Conservation (phyloP, 805 yeast genomes). For the Blastobotrys americana region DNA sequence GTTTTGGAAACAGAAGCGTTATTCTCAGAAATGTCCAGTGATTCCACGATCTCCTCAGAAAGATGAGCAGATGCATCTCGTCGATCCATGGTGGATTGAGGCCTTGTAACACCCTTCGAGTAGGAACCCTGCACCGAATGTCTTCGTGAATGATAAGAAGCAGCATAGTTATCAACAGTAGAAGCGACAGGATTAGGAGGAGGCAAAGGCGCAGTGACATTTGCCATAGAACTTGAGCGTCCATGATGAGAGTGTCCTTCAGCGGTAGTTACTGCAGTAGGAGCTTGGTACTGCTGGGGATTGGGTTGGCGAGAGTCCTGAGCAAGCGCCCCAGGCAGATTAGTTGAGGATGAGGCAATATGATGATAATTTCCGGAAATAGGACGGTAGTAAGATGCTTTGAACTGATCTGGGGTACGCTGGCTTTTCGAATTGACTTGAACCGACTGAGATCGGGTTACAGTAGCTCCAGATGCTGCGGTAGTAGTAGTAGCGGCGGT, state of each 20-base stretch:
- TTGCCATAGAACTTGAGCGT: not conserved
- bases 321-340: constrained; percentile 1
- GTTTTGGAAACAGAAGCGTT: not conserved
- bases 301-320: not conserved
- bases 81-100: constrained; percentile 1
- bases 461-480: constrained; percentile 5
- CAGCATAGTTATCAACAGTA: constrained; percentile 6
- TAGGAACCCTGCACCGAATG: constrained; percentile 24
- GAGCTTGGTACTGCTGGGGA: not conserved
- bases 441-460: constrained; percentile 22
- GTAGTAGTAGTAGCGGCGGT: constrained; percentile 7
- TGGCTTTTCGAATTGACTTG: constrained; percentile 16
- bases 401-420: not conserved
- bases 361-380: not conserved
- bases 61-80: constrained; percentile 5
- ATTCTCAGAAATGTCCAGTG: constrained; percentile 19
- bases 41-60: constrained; percentile 17
- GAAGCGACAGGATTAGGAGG: constrained; percentile 7
- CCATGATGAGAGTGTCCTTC: not conserved
- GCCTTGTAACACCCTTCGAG: constrained; percentile 13
- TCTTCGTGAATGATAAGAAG: constrained; percentile 12
- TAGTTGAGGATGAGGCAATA: constrained; percentile 4
- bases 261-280: not conserved
- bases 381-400: not conserved
- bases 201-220: constrained; percentile 5